Percentiles rank a stretch among this genome's conserved stretches.
These are phyloP conservation scores for Rutstroemia sydowiana DNA, from an alignment of 2,329 filamentous ascomycete genomes.

Conservation along the genomic window DNA sequence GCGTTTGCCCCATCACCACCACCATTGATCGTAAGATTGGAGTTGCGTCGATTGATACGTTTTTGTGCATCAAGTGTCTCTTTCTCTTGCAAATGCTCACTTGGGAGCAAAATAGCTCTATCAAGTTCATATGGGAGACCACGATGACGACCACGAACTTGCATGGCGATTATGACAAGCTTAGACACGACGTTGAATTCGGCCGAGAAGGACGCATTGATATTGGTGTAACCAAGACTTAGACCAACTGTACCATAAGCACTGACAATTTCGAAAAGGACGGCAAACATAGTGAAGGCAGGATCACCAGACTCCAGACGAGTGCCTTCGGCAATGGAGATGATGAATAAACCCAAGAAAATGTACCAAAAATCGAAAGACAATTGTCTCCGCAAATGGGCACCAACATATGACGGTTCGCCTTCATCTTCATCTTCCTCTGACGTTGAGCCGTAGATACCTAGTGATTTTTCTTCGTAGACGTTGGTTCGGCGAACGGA, in stretches of 20 bases:
- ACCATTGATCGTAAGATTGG: slow-evolving; percentile 7
- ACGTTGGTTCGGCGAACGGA: slow-evolving; percentile 91
- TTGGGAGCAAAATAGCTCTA: slow-evolving; percentile 61
- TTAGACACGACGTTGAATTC: slow-evolving; percentile 65
- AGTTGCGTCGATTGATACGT: slow-evolving; percentile 15
- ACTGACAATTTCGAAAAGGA: slow-evolving; percentile 80
- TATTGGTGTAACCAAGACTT: slow-evolving; percentile 69
- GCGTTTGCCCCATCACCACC: slow-evolving; percentile 5
- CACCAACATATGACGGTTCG: slow-evolving; percentile 73
- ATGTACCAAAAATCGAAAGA: slow-evolving; percentile 98
- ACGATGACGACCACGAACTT: slow-evolving; percentile 61
- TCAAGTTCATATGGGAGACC: slow-evolving; percentile 63
- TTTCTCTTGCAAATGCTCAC: slow-evolving; percentile 53
- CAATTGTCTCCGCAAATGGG: slow-evolving; percentile 85
- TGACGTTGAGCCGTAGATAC: slow-evolving; percentile 54
- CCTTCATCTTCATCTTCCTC: slow-evolving; percentile 44
- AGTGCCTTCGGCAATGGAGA: slow-evolving; percentile 77
- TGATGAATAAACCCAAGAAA: slow-evolving; percentile 86
- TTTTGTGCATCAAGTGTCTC: slow-evolving; percentile 41
- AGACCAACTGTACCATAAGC: slow-evolving; percentile 93
- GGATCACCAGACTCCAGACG: slow-evolving; percentile 52
- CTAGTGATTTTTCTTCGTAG: slow-evolving; percentile 84
- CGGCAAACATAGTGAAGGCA: slow-evolving; percentile 60
- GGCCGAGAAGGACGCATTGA: slow-evolving; percentile 73
- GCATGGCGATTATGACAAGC: slow-evolving; percentile 61